These are phyloP conservation scores for Fagus crenata DNA, from an alignment of 306 rosid species.

Conservation along the genomic window DNA sequence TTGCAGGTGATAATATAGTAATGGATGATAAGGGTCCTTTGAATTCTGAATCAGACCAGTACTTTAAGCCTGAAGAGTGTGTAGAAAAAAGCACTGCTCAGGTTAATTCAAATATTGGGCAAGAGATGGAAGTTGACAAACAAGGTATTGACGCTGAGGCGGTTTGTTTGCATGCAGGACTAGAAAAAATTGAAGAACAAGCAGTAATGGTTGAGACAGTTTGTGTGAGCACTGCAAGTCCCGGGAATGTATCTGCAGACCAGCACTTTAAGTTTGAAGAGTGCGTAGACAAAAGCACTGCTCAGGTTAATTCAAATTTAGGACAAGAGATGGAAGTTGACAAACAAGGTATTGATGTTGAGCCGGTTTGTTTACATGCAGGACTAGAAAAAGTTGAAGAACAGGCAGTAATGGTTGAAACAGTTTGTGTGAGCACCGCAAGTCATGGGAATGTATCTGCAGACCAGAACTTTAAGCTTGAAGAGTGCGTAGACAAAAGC, in stretches of 20 bases:
- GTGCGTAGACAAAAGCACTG: conserved; percentile 14
- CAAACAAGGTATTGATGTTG: conserved; percentile 16
- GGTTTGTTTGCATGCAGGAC: too few relatives aligned
- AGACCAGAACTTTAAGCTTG: conserved; percentile 18
- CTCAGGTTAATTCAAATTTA: conserved; percentile 17
- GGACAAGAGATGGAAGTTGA: conserved; percentile 1
- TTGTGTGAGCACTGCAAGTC: conserved; percentile 17
- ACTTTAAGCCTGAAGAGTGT: conserved; percentile 13
- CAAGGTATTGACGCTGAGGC: neutral
- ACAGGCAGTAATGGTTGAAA: neutral
- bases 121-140: conserved; percentile 33
- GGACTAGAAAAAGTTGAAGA: neutral
- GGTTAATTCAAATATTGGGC: conserved; percentile 18
- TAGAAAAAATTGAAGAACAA: conserved; percentile 25
- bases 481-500: conserved; percentile 21
- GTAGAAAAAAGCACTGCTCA: conserved; percentile 11
- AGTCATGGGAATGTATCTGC: neutral
- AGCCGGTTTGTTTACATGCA: conserved; percentile 17
- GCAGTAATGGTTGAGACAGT: conserved; percentile 30
- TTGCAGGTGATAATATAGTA: conserved; percentile 30
- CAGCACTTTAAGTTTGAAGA: conserved; percentile 19
- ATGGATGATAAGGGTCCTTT: conserved; percentile 13
- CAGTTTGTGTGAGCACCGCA: neutral
- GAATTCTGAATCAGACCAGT: conserved; percentile 32
- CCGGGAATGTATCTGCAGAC: conserved; percentile 15